These are phyloP conservation scores for Syncephalis plumigaleata DNA, from an alignment of 371 early-diverging fungal species.

Conservation along the genomic window DNA sequence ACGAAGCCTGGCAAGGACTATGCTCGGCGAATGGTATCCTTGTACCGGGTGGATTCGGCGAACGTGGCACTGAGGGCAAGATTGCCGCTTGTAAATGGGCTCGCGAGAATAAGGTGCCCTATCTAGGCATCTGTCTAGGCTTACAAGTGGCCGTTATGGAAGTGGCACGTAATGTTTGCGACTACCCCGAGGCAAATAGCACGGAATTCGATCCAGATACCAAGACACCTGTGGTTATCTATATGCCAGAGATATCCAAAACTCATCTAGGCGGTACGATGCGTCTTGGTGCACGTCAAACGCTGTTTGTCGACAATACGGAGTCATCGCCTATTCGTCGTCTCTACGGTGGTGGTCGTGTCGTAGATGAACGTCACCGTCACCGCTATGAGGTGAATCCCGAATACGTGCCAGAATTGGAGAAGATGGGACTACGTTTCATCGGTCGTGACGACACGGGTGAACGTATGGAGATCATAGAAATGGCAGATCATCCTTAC, in stretches of 20 bases:
- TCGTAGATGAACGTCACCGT: conserved; percentile 89
- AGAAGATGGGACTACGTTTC: conserved; percentile 75
- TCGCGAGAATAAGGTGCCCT: conserved; percentile 94
- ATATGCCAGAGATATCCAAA: conserved; percentile 92
- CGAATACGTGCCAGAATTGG: conserved; percentile 51
- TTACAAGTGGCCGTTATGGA: conserved; percentile 98
- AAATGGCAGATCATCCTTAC: conserved; percentile 86
- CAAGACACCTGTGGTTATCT: conserved; percentile 63
- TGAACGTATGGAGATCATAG: conserved; percentile 94
- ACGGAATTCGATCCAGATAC: conserved; percentile 69
- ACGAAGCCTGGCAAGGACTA: conserved; percentile 83
- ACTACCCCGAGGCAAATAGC: conserved; percentile 68
- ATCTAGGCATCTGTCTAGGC: conserved; percentile 98
- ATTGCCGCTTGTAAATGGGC: conserved; percentile 95
- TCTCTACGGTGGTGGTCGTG: conserved; percentile 44
- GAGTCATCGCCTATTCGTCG: conserved; percentile 30
- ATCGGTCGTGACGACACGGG: conserved; percentile 89
- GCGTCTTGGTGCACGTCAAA: conserved; percentile 85
- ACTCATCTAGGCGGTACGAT: conserved; percentile 95
- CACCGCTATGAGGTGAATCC: conserved; percentile 99
- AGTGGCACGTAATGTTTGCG: conserved; percentile 91
- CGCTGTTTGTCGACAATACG: conserved; percentile 56
- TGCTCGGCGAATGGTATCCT: conserved; percentile 88
- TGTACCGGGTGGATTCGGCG: conserved; percentile 99
- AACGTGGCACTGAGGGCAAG: conserved; percentile 96